phyloP scores from a whole-genome alignment of 371 early-diverging fungal species.

The Caulochytrium protostelioides region DNA sequence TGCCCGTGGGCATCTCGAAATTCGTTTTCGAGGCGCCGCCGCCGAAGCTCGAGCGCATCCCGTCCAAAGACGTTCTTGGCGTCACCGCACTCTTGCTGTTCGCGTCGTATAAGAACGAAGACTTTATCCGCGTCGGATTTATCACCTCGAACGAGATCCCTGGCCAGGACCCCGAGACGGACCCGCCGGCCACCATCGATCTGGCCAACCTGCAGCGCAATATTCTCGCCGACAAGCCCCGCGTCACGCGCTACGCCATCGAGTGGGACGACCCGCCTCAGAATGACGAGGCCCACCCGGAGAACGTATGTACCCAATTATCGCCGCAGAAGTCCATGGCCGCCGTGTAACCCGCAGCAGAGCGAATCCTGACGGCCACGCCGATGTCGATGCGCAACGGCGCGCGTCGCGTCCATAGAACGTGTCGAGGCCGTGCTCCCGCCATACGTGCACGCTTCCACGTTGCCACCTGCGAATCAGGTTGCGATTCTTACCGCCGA shows the following conservation, averaged over 20 bases:
- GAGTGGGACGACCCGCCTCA: conserved; percentile 45
- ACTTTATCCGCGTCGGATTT: conserved; percentile 90
- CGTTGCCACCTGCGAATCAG: too few species aligned
- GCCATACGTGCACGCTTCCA: too few species aligned
- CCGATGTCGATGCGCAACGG: too few species aligned
- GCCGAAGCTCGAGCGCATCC: conserved; percentile 46
- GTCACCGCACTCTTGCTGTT: conserved; percentile 58
- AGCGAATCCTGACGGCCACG: too few species aligned
- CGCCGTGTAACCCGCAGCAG: too few species aligned
- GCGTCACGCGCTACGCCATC: conserved; percentile 66
- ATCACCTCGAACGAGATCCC: conserved; percentile 81
- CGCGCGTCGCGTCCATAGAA: too few species aligned
- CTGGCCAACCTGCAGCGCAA: conserved; percentile 53
- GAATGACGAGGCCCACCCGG: too few species aligned
- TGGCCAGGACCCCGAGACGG: conserved; percentile 43
- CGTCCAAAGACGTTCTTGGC: conserved; percentile 55
- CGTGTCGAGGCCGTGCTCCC: too few species aligned
- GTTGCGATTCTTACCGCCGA: too few species aligned
- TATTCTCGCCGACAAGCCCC: conserved; percentile 80
- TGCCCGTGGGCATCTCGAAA: conserved; percentile 87
- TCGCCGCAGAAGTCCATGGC: too few species aligned
- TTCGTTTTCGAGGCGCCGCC: conserved; percentile 67
- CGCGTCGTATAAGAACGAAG: conserved; percentile 63
- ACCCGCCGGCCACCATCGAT: conserved; percentile 39
- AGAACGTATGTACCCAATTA: too few species aligned